Evolutionary conservation across 306 rosid species (phyloP), one percentile per base, ranked within the genome.

Genomic region (Hippophae rhamnoides): DNA sequence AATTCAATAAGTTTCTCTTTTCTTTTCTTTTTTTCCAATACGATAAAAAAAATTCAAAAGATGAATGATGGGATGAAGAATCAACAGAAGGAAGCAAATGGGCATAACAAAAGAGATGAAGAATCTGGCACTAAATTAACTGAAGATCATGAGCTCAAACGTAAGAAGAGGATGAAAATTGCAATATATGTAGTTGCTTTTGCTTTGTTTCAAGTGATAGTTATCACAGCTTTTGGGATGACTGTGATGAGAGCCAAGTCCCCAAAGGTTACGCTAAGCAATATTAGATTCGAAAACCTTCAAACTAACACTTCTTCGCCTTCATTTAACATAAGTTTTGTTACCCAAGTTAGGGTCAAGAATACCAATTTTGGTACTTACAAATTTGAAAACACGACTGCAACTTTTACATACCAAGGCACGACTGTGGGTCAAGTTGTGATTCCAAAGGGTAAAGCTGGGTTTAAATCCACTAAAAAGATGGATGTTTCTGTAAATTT

Each of bases 301-400:
- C 46, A 18, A 9, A 14, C 14, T 18, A 3, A 8, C 43, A 7
- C 13, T 10, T 13, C 44, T 10, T 47, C 50, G 6, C 50, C 74
- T 38, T 69, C 67, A 7, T 64, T 74, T 13, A 60, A 74, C 43
- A 43, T 69, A 47, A 69, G 31, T 47, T 59, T 74, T 47, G 4
- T 9, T 7, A 42, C 75, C n/a, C 74, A 74, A 56, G 31, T 74
- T 7, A 43, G 71, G 52, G 57, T 74, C 10, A 49, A 55, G 52
- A 74, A 69, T 64, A 9, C 62, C 3, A 74, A 74, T 66, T 74
- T 60, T 41, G 79, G 79, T 1, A 55, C 68, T 12, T 74, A 51
- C 50, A 69, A 64, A 46, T 74, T 54, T 31, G 61, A 65, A 2
- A 62, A 41, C 54, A 54, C 67, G 52, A 26, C 10, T 2, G 48